These are phyloP conservation scores for Colletotrichum brevisporum DNA, from an alignment of 2,329 filamentous ascomycete genomes.

Conservation along the genomic window DNA sequence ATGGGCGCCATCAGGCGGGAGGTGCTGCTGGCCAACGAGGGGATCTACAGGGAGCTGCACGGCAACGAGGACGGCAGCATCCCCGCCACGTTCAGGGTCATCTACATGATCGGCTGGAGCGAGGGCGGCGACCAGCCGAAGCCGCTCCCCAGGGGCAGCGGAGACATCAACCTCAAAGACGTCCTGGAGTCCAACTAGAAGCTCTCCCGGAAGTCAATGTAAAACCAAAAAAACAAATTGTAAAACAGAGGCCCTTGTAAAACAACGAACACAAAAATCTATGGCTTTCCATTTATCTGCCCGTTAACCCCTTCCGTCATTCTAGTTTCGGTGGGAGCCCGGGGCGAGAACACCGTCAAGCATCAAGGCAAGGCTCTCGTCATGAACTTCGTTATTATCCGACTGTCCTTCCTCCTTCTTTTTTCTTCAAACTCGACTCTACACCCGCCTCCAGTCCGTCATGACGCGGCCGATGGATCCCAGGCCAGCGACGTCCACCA, in stretches of 20 bases:
- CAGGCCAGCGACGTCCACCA: constrained; percentile 92
- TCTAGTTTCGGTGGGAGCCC: constrained; percentile 10
- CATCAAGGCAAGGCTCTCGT: constrained; percentile 10
- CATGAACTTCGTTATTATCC: constrained; percentile 37
- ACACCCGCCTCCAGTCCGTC: constrained; percentile 95
- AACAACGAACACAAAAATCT: constrained; percentile 34
- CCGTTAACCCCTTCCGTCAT: constrained; percentile 16
- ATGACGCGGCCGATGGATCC: constrained; percentile 95
- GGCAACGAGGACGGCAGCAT: constrained; percentile 83
- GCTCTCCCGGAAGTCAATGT: neutral
- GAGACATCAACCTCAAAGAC: constrained; percentile 90
- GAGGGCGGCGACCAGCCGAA: constrained; percentile 83
- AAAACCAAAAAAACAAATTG: neutral
- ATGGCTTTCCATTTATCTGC: constrained; percentile 34
- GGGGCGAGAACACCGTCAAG: neutral
- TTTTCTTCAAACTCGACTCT: constrained; percentile 34
- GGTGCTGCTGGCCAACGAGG: constrained; percentile 87
- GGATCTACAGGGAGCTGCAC: constrained; percentile 90
- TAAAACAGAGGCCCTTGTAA: constrained; percentile 22
- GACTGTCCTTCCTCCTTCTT: neutral
- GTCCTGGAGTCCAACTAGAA: constrained; percentile 67
- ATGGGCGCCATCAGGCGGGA: constrained; percentile 84
- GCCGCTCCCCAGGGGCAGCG: constrained; percentile 86
- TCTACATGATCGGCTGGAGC: constrained; percentile 99
- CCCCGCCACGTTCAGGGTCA: constrained; percentile 93